phyloP scores from a whole-genome alignment of 1,284 basidiomycete species.

The Singerocomus rubriflavus region DNA sequence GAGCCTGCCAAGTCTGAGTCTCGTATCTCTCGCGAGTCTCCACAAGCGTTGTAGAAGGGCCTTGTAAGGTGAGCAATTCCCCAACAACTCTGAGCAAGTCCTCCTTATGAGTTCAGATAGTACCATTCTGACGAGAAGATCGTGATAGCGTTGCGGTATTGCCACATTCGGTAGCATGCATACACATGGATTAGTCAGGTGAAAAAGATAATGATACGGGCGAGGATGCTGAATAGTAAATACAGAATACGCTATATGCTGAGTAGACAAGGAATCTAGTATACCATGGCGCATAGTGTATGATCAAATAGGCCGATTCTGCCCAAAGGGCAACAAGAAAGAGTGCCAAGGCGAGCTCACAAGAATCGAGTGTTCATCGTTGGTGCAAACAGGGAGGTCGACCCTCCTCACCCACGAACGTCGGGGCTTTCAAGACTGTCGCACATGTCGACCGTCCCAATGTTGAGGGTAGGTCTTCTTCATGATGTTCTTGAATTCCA shows the following conservation, averaged over 20 bases:
- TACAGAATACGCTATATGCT: constrained; percentile 13
- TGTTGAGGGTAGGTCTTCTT: constrained; percentile 26
- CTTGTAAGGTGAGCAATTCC: background rate
- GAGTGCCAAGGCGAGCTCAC: background rate
- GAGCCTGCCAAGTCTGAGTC: constrained; percentile 9
- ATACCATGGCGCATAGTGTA: constrained; percentile 8
- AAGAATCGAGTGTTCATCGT: background rate
- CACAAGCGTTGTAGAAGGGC: constrained; percentile 3
- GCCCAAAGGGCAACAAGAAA: constrained; percentile 8
- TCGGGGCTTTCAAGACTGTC: constrained; percentile 16
- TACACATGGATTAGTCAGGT: too few species aligned
- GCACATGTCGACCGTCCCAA: constrained; percentile 30
- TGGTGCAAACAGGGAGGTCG: constrained; percentile 2
- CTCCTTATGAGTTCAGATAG: constrained; percentile 8
- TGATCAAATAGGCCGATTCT: constrained; percentile 8
- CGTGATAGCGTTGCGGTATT: background rate
- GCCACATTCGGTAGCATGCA: too few species aligned
- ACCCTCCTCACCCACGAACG: background rate
- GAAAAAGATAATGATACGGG: background rate
- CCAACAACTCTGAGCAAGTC: constrained; percentile 1
- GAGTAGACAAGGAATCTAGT: constrained; percentile 7
- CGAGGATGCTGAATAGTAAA: constrained; percentile 1
- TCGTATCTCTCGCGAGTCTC: constrained; percentile 2
- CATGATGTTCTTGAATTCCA: constrained; percentile 6
- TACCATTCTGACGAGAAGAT: constrained; percentile 8